Percentiles rank a stretch among this genome's conserved stretches.
Conservation (phyloP, 257 asterid genomes). For the Asclepias syriaca region DNA sequence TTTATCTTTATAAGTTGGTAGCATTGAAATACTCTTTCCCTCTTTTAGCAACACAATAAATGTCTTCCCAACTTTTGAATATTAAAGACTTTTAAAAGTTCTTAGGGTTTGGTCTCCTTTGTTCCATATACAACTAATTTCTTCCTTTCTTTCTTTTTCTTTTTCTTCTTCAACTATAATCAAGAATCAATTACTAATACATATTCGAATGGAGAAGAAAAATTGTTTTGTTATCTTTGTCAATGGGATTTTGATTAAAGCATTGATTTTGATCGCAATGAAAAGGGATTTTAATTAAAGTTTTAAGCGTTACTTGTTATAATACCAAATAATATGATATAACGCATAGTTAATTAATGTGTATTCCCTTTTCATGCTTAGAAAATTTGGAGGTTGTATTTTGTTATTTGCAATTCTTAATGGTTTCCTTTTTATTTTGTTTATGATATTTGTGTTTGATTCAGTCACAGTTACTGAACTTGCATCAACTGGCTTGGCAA, state of each 20-base stretch:
- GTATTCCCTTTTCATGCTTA: not conserved
- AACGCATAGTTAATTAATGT: no score
- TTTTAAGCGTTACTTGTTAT: no score
- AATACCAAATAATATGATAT: no score
- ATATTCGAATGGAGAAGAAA: no score
- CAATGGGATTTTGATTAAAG: no score
- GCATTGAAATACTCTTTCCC: not conserved
- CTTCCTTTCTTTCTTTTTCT: not conserved
- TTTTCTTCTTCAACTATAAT: not conserved
- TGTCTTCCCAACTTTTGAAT: not conserved
- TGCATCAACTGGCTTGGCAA: conserved; percentile 11
- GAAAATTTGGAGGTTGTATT: not conserved
- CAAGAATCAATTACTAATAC: no score
- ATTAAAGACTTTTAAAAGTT: not conserved
- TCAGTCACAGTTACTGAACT: conserved; percentile 20
- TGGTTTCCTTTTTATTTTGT: not conserved
- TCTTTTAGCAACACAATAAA: not conserved
- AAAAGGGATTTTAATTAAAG: no score
- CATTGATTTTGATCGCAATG: no score
- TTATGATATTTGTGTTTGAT: not conserved
- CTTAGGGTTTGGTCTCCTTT: not conserved
- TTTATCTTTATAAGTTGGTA: not conserved
- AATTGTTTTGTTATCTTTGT: not conserved
- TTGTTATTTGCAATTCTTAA: no score
- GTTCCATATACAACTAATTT: no score